Evolutionary conservation across 1,284 basidiomycete genomes (phyloP).

Genomic region (Termitomyces sp.): DNA sequence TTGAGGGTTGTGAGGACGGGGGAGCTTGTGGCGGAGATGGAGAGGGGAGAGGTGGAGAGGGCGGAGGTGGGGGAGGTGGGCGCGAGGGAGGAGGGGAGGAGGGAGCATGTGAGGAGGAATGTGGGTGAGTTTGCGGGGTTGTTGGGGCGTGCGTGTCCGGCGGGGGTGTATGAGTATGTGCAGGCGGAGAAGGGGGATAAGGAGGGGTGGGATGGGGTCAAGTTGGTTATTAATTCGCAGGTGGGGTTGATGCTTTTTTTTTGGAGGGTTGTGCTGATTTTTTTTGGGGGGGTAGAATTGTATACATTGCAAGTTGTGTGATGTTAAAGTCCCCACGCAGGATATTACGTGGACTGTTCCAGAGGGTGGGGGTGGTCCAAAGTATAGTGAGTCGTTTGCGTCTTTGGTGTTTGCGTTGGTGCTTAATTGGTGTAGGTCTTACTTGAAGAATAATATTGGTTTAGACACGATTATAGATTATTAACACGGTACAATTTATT

Average conservation of each 20-base stretch:
- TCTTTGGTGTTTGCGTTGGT: background rate
- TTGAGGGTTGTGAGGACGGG: conserved; percentile 52
- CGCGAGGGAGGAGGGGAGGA: conserved; percentile 41
- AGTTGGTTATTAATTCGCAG: conserved; percentile 95
- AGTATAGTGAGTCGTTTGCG: conserved; percentile 66
- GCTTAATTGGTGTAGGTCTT: background rate
- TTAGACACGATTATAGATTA: too few species aligned
- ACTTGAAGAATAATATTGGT: background rate
- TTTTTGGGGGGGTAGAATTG: conserved; percentile 64
- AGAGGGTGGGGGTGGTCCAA: conserved; percentile 90
- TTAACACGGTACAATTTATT: too few species aligned
- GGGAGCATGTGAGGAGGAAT: conserved; percentile 75
- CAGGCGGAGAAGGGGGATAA: too few species aligned
- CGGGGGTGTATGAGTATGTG: conserved; percentile 96
- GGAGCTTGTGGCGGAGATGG: conserved; percentile 43
- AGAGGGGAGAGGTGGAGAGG: conserved; percentile 19
- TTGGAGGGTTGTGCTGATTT: background rate
- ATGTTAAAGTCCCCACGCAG: conserved; percentile 89
- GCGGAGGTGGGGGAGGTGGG: conserved; percentile 35
- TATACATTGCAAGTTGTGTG: conserved; percentile 92
- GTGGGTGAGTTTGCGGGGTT: conserved; percentile 82
- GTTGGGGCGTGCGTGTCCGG: conserved; percentile 88
- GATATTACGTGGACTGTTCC: conserved; percentile 95
- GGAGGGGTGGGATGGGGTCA: conserved; percentile 71
- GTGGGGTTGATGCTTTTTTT: conserved; percentile 31